A percentile compares a stretch with the other conserved stretches of the same genome.
phyloP scores from a whole-genome alignment of 768 basidiomycete species.

The Auriscalpium orientale region DNA sequence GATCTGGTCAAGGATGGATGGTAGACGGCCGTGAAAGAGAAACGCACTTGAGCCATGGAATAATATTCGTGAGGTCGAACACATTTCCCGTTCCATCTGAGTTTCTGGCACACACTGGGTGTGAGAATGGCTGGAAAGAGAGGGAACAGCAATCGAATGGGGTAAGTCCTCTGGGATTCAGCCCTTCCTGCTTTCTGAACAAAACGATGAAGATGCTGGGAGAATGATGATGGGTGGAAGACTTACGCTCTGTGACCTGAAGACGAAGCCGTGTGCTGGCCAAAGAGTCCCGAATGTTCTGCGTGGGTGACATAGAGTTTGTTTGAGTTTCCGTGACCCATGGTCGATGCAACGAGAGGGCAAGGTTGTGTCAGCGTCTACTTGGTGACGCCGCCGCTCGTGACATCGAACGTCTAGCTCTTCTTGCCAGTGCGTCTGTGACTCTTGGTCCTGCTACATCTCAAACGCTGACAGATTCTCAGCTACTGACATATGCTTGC shows the following conservation, averaged over 20 bases:
- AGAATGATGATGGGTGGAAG: neutral
- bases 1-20: neutral
- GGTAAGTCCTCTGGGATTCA: slow-evolving; percentile 54
- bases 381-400: neutral
- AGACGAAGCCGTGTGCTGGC: slow-evolving; percentile 71
- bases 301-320: slow-evolving; percentile 87
- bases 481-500: slow-evolving; percentile 13
- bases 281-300: slow-evolving; percentile 74
- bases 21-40: neutral
- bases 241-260: slow-evolving; percentile 63
- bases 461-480: neutral
- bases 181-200: slow-evolving; percentile 57
- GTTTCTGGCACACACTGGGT: slow-evolving; percentile 85
- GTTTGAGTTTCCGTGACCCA: slow-evolving; percentile 85
- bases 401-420: neutral
- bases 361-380: neutral
- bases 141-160: slow-evolving; percentile 91
- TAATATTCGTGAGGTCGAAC: slow-evolving; percentile 87
- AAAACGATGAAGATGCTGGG: slow-evolving; percentile 6
- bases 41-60: slow-evolving; percentile 87
- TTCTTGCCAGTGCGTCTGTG: neutral
- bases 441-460: neutral
- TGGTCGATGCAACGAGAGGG: slow-evolving; percentile 19
- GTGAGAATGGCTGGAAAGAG: slow-evolving; percentile 81
- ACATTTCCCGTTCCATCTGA: slow-evolving; percentile 73